Base-by-base conservation (phyloP, 257 asterid species). In the Verbascum thapsus region DNA sequence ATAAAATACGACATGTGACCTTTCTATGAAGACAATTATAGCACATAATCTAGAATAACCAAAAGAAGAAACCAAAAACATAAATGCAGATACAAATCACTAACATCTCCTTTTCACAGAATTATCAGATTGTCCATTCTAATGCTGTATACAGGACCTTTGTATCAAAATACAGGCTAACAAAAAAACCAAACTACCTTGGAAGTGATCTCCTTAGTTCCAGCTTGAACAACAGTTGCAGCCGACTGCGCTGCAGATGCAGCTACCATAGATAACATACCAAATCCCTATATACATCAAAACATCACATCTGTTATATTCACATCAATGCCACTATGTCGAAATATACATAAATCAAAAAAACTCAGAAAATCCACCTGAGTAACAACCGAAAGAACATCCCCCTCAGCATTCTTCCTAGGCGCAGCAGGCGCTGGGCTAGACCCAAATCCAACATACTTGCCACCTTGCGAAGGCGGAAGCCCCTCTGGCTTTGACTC, bases 381-480 rank as follows among this genome's bases (percentile, higher is more conserved):
- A 69, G 88, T 11, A 70, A 88, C 85, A 50, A 73, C 83, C 3
- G 98, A 88, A 35, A 88, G 72, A 40, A 88, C 98, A 81, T 91
- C 98, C 18, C 83, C 91, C 50, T 84, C 84, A 5, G 73, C 23
- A 63, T 39, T 66, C 57, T 76, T 83, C 76, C 72, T 64, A 0
- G 78, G 80, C 52, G 78, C n/a, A n/a, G n/a, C 2, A 0, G 91
- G 88, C 4, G 79, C 68, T 7, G 95, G 85, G 68, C 20, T 79
- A 8, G 98, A 86, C 35, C 98, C 96, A 53, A 88, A 91, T 22
- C 98, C 98, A 2, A 91, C 95, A 72, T 86, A 91, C 77, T 91
- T 91, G 54, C 96, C 98, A 7, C 96, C 98, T 70, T 88, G 89
- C 13, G 98, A 88, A 3, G 98, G 98, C 7, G 88, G 96, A 50